A percentile compares a stretch with the other conserved stretches of the same genome.
These are phyloP conservation scores for Hygrocybe coccinea DNA, from an alignment of 768 basidiomycete species.

Conservation along the genomic window DNA sequence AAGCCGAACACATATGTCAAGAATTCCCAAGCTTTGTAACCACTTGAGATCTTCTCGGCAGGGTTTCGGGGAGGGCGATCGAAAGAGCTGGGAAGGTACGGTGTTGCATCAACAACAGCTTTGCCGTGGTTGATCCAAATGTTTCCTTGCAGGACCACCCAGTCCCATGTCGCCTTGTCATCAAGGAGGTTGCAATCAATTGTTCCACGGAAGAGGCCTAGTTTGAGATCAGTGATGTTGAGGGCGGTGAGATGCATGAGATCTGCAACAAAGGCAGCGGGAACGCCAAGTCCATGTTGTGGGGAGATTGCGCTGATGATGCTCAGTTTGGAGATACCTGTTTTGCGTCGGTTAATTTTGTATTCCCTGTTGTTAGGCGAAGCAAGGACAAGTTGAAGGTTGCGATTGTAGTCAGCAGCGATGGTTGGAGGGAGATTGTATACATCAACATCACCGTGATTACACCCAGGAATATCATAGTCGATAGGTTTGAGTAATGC, in stretches of 20 bases:
- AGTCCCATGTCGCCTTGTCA: constrained; percentile 26
- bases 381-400: constrained; percentile 14
- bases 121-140: constrained; percentile 19
- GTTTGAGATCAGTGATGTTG: constrained; percentile 20
- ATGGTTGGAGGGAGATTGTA: constrained; percentile 9
- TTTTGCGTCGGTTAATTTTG: constrained; percentile 19
- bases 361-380: constrained; percentile 26
- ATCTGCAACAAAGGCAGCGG: constrained; percentile 23
- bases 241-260: constrained; percentile 27
- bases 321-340: constrained; percentile 28
- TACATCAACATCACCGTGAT: constrained; percentile 28
- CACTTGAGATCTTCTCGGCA: constrained; percentile 7
- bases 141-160: constrained; percentile 17
- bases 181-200: constrained; percentile 22
- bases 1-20: constrained; percentile 3
- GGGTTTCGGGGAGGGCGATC: constrained; percentile 8
- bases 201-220: constrained; percentile 20
- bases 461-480: constrained; percentile 20
- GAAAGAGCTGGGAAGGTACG: constrained; percentile 6
- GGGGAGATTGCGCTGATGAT: constrained; percentile 23
- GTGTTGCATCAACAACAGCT: constrained; percentile 5
- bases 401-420: constrained; percentile 12
- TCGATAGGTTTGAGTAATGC: constrained; percentile 22
- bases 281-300: constrained; percentile 16
- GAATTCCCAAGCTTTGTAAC: constrained; percentile 11